Evolutionary conservation across 2,329 filamentous ascomycete species (phyloP), one percentile per base, ranked within the genome.

Genomic region (Emydomyces testavorans): DNA sequence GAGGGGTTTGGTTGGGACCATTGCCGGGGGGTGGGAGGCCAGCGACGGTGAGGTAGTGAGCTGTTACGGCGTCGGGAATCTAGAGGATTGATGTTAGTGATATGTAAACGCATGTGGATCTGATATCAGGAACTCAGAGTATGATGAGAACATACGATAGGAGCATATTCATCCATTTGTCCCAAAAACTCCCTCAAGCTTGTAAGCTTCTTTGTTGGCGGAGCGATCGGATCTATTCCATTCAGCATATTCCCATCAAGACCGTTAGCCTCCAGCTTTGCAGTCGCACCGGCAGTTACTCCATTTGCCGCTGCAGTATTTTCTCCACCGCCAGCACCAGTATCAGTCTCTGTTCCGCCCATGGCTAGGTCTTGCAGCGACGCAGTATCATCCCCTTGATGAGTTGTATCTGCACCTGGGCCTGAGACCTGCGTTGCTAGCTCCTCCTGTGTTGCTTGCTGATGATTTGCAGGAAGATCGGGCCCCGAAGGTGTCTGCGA

Each of bases 111-210:
- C 13, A 23, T 42, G 50, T 41, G 18, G 31, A 26, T 4, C 16
- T 5, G 35, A 20, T 5, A 21, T 21, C 16, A 38, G 16, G 11
- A 20, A 38, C 15, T 31, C 10, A 37, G 15, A 20, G 43, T 34
- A 21, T 28, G 6, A 32, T 20, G 32, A n/a, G 46, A 39, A 71
- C 83, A 55, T 76, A 95, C 89, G 60, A 98, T 94, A 8, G 92
- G 92, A 52, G 92, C 88, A 68, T 92, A 96, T 60, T 98, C 92
- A 63, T 98, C 92, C 83, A 98, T 96, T 74, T 94, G 95, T 54
- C 78, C 77, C 15, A 98, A 68, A 62, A 98, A 95, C 67, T 96
- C 90, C 61, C 89, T 84, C 55, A 98, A 71, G 32, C 85, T 94
- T 16, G 83, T 82, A 68, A 98, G 92, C 69, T 96, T 96, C 64